Percentiles rank a stretch among this genome's conserved stretches.
phyloP scores from a whole-genome alignment of 208 protist species.

The Wallacemonas collosoma region DNA sequence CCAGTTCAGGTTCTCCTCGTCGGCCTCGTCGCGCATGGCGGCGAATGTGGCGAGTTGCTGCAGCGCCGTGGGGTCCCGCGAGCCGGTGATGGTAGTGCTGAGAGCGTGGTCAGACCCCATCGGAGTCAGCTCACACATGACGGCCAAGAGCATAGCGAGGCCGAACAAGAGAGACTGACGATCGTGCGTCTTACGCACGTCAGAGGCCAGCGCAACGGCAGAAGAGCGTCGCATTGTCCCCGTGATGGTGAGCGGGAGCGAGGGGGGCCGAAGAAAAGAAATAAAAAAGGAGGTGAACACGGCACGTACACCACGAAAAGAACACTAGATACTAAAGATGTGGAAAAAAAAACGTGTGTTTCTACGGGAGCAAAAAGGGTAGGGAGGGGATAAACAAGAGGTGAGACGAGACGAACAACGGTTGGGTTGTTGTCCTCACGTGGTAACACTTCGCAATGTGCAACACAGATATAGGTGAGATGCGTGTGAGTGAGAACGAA shows the following conservation, averaged over 20 bases:
- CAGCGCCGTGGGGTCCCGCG: conserved; percentile 44
- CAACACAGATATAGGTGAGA: too few relatives aligned
- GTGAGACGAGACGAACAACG: neutral
- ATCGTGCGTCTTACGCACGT: conserved; percentile 1
- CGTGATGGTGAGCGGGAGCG: neutral
- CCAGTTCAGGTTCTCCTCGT: conserved; percentile 78
- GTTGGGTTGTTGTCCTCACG: neutral
- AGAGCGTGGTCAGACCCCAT: conserved; percentile 32
- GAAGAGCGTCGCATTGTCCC: neutral
- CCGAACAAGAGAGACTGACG: conserved; percentile 30
- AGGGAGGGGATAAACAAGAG: neutral
- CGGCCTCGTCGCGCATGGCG: conserved; percentile 55
- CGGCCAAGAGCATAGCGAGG: conserved; percentile 39
- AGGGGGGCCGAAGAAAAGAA: conserved; percentile 20
- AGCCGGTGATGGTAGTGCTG: conserved; percentile 51
- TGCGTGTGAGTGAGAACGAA: too few relatives aligned
- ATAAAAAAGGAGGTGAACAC: conserved; percentile 1
- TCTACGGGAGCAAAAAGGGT: conserved; percentile 8
- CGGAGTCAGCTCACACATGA: conserved; percentile 32
- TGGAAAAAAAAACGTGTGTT: conserved; percentile 4
- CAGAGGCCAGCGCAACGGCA: neutral
- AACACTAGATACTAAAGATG: neutral
- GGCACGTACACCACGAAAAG: too few relatives aligned
- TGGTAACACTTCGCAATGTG: too few relatives aligned
- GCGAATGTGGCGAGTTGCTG: conserved; percentile 74